Base-by-base conservation (phyloP, 352 stramenopile genomes). In the Saprolegnia parasitica region DNA sequence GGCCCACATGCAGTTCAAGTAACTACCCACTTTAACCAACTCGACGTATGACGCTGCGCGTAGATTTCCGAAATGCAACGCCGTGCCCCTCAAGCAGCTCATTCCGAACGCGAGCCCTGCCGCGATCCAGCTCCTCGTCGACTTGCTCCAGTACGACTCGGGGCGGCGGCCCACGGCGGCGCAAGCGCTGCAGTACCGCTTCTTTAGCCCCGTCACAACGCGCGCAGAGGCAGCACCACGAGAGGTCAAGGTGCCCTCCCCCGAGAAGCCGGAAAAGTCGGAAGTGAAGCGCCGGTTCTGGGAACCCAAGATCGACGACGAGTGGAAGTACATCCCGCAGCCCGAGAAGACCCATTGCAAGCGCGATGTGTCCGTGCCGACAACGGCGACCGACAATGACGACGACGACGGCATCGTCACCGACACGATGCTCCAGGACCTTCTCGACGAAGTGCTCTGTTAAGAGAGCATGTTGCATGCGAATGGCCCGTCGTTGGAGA, bases 161-260 rank as follows among this genome's bases (percentile, higher is more conserved):
- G 87, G 90, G 62, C 72, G 84, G 45, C 78, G 95, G 4, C 78
- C 94, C 20, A 97, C 89, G 39, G 91, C 95, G 1, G 71, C 80
- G 0, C 90, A 98, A 73, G 83, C 85, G n/a, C 77, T 98, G 63
- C 90, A 98, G 77, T 91, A 98, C 73, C 83, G 89, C n/a, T 98
- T 94, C 76, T 98, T 98, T 52, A 78, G 87, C 57, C 81, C 88
- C 62, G 63, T 78, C 20, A 74, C 89, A 56, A 55, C 78, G 9
- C 75, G 85, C n/a, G 74, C 85, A 4, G 73, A 75, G 65, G 55
- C 79, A 20, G 55, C 79, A 20, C 76, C 78, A 1, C 65, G 37
- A 15, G 26, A 56, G 9, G 46, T 21, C 39, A 47, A 47, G n/a
- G 1, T 18, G n/a, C 23, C 23, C 26, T 24, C 5, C 32, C 1